Conservation (phyloP, 2,329 filamentous ascomycete genomes). For the Cadophora luteo-olivacea region DNA sequence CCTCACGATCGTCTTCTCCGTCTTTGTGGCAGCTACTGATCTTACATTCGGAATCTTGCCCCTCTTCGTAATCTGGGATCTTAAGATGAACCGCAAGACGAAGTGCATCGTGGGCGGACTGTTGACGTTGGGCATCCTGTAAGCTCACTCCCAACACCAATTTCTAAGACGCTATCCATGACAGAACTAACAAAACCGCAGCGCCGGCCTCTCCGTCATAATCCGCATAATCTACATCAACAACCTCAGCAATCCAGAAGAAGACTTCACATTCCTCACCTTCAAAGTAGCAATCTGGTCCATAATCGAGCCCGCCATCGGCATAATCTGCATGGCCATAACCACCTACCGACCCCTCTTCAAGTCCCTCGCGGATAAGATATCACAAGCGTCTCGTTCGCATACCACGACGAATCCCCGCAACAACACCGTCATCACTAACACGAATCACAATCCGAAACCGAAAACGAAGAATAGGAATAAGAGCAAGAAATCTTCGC, state of each 20-base stretch:
- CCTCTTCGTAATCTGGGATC: slow-evolving; percentile 30
- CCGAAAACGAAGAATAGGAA: not conserved
- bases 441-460: not conserved
- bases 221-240: slow-evolving; percentile 31
- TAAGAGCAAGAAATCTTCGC: not conserved
- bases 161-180: not conserved
- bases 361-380: slow-evolving; percentile 16
- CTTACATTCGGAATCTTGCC: slow-evolving; percentile 30
- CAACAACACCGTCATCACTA: not conserved
- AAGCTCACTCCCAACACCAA: not conserved
- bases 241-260: slow-evolving; percentile 12
- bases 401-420: not conserved
- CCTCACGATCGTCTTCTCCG: slow-evolving; percentile 21
- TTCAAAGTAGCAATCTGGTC: slow-evolving; percentile 34
- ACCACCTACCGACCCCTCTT: slow-evolving; percentile 33
- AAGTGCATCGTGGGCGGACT: slow-evolving; percentile 26
- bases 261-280: slow-evolving; percentile 31
- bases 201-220: slow-evolving; percentile 32
- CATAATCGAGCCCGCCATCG: slow-evolving; percentile 34
- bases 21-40: slow-evolving; percentile 25
- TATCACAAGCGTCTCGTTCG: not conserved
- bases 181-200: not conserved
- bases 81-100: slow-evolving; percentile 31
- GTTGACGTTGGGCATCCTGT: slow-evolving; percentile 30
- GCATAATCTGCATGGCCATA: slow-evolving; percentile 30